These are phyloP conservation scores for Pseudomassariella vexata DNA, from an alignment of 2,329 filamentous ascomycete genomes.

Conservation along the genomic window DNA sequence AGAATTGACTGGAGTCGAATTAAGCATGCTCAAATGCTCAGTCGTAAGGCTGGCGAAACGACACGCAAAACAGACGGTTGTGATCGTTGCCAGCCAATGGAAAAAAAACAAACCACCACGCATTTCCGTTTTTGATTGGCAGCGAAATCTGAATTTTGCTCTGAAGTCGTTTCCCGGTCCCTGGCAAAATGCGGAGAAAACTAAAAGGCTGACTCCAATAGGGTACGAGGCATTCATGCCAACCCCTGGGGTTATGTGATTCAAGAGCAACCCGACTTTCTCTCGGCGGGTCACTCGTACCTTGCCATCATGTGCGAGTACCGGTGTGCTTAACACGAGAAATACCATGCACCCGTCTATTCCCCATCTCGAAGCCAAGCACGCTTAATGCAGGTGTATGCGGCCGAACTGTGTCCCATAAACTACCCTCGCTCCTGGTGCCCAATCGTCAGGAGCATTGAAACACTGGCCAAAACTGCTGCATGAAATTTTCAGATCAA, in stretches of 20 bases:
- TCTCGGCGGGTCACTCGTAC: too few species aligned
- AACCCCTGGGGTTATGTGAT: too few species aligned
- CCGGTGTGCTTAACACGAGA: too few species aligned
- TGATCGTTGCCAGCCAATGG: constrained; percentile 17
- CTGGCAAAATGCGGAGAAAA: constrained; percentile 17
- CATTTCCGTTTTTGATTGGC: constrained; percentile 19
- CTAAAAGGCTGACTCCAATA: constrained; percentile 13
- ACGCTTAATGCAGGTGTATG: too few species aligned
- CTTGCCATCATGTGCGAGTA: too few species aligned
- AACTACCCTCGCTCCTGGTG: constrained; percentile 13
- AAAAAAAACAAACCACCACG: constrained; percentile 14
- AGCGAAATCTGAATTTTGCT: constrained; percentile 11
- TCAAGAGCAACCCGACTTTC: too few species aligned
- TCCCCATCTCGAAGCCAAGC: too few species aligned
- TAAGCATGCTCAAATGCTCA: constrained; percentile 5
- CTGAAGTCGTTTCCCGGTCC: constrained; percentile 10
- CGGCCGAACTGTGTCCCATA: constrained; percentile 23
- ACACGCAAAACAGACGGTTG: constrained; percentile 1
- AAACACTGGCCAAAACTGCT: too few species aligned
- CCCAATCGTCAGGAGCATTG: constrained; percentile 18
- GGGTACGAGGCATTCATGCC: constrained; percentile 4
- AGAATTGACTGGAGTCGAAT: constrained; percentile 10
- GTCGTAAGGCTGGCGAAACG: constrained; percentile 9
- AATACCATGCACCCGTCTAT: too few species aligned
- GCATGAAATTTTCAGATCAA: too few species aligned